Base-by-base conservation (phyloP, 257 asterid species). In the Linaria vulgaris region DNA sequence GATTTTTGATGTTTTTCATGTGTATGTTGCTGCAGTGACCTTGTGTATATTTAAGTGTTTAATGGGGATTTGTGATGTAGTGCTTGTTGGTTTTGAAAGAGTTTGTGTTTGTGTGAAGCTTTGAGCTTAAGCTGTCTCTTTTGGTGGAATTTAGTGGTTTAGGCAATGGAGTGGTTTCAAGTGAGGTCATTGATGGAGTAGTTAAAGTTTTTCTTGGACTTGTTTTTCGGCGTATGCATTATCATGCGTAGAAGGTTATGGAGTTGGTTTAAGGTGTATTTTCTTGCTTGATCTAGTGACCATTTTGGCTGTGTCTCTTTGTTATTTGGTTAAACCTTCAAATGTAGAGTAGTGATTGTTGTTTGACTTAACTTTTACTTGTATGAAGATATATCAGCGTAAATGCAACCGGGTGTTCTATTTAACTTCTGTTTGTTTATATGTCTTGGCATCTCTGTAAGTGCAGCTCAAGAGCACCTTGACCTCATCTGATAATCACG, bases 81-180 rank as follows among this genome's bases (percentile, higher is more conserved):
- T 25, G 22, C 31, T 53, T 58, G 34, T 25, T 65, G 21, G n/a
- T 17, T 31, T 59, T n/a, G 5, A 11, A 7, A 3, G 41, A 47
- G 4, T 47, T 7, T n/a, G 53, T 67, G 10, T 68, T 31, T 64
- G 23, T 47, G 45, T 57, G 69, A 17, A 56, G 14, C 45, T 65
- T 63, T 45, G n/a, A 49, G 39, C 4, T 53, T 44, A 21, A 58
- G 69, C 23, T 12, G 27, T 39, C 27, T 23, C 7, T 24, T 30
- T 39, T 52, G 39, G 45, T 62, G 58, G 62, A 9, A 23, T 20
- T 39, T 25, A 23, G 49, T 53, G 27, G 23, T 50, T 72, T 66
- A 41, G 66, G 56, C 49, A 75, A 59, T 74, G 84, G 87, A 68
- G 76, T 79, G 41, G 81, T 74, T 79, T 56, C 16, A 23, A 56